Base-by-base conservation (phyloP, 345 rosid genomes). In the Angophora floribunda region DNA sequence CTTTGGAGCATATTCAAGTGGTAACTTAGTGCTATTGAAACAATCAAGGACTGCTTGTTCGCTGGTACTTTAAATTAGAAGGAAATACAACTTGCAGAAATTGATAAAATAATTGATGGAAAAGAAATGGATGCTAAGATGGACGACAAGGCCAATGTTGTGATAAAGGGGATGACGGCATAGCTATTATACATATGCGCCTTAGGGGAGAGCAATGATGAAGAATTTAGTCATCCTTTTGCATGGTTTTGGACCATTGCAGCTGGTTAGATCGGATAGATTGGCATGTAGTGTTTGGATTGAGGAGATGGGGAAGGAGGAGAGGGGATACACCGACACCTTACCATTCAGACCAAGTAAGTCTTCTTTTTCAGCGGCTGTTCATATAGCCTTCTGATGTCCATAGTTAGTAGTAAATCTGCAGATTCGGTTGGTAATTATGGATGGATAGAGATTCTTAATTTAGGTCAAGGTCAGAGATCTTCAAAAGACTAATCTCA, bases 1-100 rank as follows among this genome's bases (percentile, higher is more conserved):
- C 97, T 28, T 85, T 79, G 75, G 97, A 95, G 85, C 95, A 95
- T 93, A 94, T 94, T 36, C 92, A 91, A 86, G 93, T 4, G 79
- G 22, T 9, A 36, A 36, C 80, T 47, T 17, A 70, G 80, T 36
- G 36, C 80, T 17, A 26, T 70, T 5, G 47, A 70, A 36, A 70
- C 24, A 32, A 70, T 70, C 26, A 36, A 21, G 80, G 80, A 70
- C 17, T 36, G 36, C 6, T 70, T 70, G 80, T 36, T 17, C 15
- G 11, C 44, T 17, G 78, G 15, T 67, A 67, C 36, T 30, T 21
- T 19, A 67, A 63, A 30, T 21, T 9, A 2, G 36, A 17, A 36
- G 47, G 13, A 70, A 36, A 67, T 32, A 32, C 2, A 36, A 16
- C 80, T 70, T 6, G 7, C 24, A 36, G 80, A 9, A 70, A 70